Evolutionary conservation across 176 grass and related monocot genomes (phyloP), one percentile per base, ranked within the genome.

Genomic region (Eremochloa ophiuroides): DNA sequence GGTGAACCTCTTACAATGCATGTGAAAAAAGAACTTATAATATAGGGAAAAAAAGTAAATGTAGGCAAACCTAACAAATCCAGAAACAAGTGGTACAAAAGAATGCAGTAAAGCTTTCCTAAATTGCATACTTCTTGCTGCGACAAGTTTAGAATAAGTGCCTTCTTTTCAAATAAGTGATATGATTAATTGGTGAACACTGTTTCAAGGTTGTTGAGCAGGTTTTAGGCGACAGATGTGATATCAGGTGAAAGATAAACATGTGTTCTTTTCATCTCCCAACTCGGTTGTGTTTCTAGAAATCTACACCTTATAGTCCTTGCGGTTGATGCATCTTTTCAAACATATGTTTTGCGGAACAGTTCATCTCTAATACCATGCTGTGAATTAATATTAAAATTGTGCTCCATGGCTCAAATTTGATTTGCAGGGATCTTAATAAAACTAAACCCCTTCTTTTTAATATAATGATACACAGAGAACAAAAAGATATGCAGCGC

Each of bases 401-500:
- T 34, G 26, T 85, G 39, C 50, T 71, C 66, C 78, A 23, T 26
- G 23, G 0, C 7, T 48, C 43, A 51, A 38, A 60, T 48, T 70
- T 81, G 44, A 47, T 75, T 3, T 71, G 18, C 58, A 51, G 76
- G 30, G 65, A 56, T 63, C 31, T 77, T 11, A 83, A 71, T 78
- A 65, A 35, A 66, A n/a, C 69, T 50, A 34, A 68, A 81, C 10
- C 4, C 44, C 14, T n/a, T n/a, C n/a, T n/a, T n/a, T n/a, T n/a
- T 5, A 26, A n/a, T 59, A 59, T 59, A 59, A 59, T 59, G 10
- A 22, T 53, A n/a, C 11, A 5, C 3, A 23, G 0, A 25, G 22
- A 56, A n/a, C n/a, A 56, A 10, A 25, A 56, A 23, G 1, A 23
- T 22, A 55, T 4, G 8, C 8, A 59, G 10, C 55, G 25, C 55